Evolutionary conservation across 495 filamentous ascomycete genomes (phyloP).

Genomic region (Xylaria telfairii): DNA sequence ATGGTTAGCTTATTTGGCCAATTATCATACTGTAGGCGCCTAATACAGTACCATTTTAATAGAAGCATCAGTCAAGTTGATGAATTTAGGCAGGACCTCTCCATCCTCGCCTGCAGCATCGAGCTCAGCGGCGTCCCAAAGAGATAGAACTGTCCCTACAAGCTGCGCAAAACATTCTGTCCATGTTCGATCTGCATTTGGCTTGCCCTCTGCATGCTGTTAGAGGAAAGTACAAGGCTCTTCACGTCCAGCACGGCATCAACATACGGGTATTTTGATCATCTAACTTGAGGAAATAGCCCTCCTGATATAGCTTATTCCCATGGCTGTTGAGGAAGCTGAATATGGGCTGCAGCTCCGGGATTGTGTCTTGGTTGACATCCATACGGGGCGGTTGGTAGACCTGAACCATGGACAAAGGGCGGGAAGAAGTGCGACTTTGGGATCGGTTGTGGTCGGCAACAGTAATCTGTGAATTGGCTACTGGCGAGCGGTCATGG

Average conservation of each 20-base stretch:
- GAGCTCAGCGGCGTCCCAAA: conserved; percentile 95
- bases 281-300: conserved; percentile 95
- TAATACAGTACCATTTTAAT: conserved; percentile 88
- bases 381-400: conserved; percentile 90
- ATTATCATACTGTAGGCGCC: neutral
- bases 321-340: conserved; percentile 91
- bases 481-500: conserved; percentile 43
- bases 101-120: conserved; percentile 83
- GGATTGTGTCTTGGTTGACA: conserved; percentile 80
- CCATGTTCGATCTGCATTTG: conserved; percentile 87
- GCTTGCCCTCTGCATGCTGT: conserved; percentile 74
- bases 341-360: conserved; percentile 94
- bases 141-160: conserved; percentile 89
- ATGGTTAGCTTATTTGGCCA: conserved; percentile 18
- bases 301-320: conserved; percentile 97
- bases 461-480: conserved; percentile 22
- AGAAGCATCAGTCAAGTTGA: conserved; percentile 96
- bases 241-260: neutral
- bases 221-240: conserved; percentile 29
- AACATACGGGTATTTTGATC: conserved; percentile 86
- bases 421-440: conserved; percentile 52
- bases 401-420: conserved; percentile 71
- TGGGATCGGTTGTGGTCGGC: conserved; percentile 34
- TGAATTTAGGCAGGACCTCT: conserved; percentile 90
- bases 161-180: conserved; percentile 97